phyloP scores from a whole-genome alignment of 2,329 filamentous ascomycete genomes.

The Cladophialophora bantiana region DNA sequence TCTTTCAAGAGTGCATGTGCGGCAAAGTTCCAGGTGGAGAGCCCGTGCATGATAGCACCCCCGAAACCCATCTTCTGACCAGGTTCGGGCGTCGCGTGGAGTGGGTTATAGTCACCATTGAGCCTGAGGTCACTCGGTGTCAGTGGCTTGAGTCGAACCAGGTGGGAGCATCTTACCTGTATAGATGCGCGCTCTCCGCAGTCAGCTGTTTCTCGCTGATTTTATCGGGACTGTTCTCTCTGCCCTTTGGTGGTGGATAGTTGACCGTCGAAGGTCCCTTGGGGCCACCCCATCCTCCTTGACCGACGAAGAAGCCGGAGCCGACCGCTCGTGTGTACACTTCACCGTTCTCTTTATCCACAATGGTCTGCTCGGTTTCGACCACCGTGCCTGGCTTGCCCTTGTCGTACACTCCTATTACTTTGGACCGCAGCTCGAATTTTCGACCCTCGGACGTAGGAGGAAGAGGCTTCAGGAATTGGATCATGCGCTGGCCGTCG shows the following conservation, averaged over 20 bases:
- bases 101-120: constrained; percentile 93
- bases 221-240: constrained; percentile 67
- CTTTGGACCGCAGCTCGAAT: constrained; percentile 79
- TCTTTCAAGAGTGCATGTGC: constrained; percentile 75
- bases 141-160: not conserved
- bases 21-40: constrained; percentile 85
- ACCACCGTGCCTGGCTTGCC: constrained; percentile 82
- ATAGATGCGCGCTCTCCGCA: constrained; percentile 75
- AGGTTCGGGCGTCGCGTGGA: constrained; percentile 85
- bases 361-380: constrained; percentile 78
- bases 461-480: constrained; percentile 78
- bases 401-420: constrained; percentile 89
- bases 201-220: constrained; percentile 74
- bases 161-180: constrained; percentile 57
- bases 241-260: constrained; percentile 77
- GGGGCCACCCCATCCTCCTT: constrained; percentile 85
- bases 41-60: constrained; percentile 85
- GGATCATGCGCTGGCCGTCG: constrained; percentile 82
- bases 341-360: constrained; percentile 72
- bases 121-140: constrained; percentile 59
- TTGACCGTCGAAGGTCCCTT: constrained; percentile 83
- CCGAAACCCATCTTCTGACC: constrained; percentile 91
- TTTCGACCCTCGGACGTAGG: constrained; percentile 71
- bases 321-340: constrained; percentile 74
- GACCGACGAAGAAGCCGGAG: constrained; percentile 79